Evolutionary conservation across 2,329 filamentous ascomycete species (phyloP), one percentile per base, ranked within the genome.

Genomic region (Pseudogymnoascus sp.): DNA sequence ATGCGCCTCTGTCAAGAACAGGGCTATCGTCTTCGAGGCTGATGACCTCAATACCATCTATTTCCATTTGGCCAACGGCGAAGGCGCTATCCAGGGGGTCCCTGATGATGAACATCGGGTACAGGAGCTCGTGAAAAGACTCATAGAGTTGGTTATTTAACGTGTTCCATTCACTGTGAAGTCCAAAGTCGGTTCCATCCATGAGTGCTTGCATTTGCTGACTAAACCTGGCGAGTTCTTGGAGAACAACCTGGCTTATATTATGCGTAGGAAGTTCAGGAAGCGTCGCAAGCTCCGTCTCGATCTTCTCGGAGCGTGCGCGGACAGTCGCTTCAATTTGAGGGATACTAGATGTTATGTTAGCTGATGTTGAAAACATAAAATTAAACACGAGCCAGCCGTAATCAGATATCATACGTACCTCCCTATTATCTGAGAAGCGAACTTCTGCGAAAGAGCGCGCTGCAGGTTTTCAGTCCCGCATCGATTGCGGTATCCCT

Each of bases 181-280:
- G n/a, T 0, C 8, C 4, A 64, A 91, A 88, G 0, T 78, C 73
- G 0, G 78, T 73, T 11, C 85, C 80, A 19, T 81, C 77, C 5
- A 90, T 75, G 0, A 85, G 77, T 0, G 77, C 75, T 4, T 81
- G 78, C 0, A 91, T 78, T 0, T 78, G 71, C 0, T 78, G 75
- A 0, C 83, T 81, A 65, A 93, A 87, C 0, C 76, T 76, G 11
- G 78, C 77, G 0, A 93, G 72, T 10, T 84, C 83, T 1, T 81
- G 81, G 19, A 81, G 81, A 0, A 96, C 81, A 8, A 86, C 84
- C 0, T 86, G 78, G n/a, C 86, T 82, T 0, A 91, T 83, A 46
- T 91, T 90, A 0, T 78, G 75, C 0, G 75, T 75, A 0, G 89
- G 88, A 0, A 90, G 82, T 38, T 90, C 87, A 0, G 89, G 89